A percentile compares a stretch with the other conserved stretches of the same genome.
Evolutionary conservation across 1,284 basidiomycete species (phyloP).

Genomic region (Psilocybe mexicana): DNA sequence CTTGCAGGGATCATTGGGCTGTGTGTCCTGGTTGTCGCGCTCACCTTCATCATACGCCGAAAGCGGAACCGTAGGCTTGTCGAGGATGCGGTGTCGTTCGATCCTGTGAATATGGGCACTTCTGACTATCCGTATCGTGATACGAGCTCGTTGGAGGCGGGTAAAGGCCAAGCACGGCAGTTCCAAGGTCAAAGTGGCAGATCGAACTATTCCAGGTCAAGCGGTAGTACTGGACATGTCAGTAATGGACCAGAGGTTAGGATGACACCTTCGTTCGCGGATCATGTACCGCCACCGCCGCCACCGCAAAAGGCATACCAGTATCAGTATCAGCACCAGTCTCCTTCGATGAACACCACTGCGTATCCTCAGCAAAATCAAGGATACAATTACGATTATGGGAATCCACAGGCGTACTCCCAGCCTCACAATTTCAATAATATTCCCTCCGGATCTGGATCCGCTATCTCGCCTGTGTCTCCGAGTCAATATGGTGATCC

Average conservation of each 20-base stretch:
- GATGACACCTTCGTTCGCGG: slow-evolving; percentile 11
- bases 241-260: slow-evolving; percentile 19
- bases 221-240: slow-evolving; percentile 36
- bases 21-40: slow-evolving; percentile 43
- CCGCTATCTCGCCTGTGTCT: neutral
- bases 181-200: neutral
- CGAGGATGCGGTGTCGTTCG: slow-evolving; percentile 55
- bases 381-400: neutral
- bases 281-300: slow-evolving; percentile 16
- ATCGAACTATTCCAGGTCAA: slow-evolving; percentile 37
- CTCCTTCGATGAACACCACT: slow-evolving; percentile 1
- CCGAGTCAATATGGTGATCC: neutral
- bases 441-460: neutral
- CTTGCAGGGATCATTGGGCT: slow-evolving; percentile 53
- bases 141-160: slow-evolving; percentile 22
- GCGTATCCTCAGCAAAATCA: neutral
- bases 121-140: slow-evolving; percentile 19
- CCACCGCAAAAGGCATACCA: neutral
- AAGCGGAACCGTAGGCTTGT: slow-evolving; percentile 45
- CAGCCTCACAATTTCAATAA: slow-evolving; percentile 1
- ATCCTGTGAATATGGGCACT: slow-evolving; percentile 35
- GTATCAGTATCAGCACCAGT: neutral
- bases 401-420: neutral
- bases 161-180: slow-evolving; percentile 11
- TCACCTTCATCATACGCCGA: slow-evolving; percentile 51